Evolutionary conservation across 441 rosid genomes (phyloP).

Genomic region (Corymbia calophylla): DNA sequence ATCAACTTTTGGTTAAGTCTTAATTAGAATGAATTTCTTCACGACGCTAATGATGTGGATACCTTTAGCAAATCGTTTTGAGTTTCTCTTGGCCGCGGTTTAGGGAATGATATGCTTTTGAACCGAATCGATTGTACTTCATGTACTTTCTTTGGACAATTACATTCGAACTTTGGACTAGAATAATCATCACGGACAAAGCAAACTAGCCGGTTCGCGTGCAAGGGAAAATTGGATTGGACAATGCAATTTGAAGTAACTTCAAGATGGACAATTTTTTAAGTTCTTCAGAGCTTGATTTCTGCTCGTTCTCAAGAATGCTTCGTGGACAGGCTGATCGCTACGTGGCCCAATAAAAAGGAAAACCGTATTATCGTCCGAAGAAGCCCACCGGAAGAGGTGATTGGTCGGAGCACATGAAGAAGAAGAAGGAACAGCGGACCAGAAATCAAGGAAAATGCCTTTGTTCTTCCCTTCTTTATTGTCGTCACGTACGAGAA

Average conservation of each 20-base stretch:
- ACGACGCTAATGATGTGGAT: background rate
- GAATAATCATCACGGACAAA: background rate
- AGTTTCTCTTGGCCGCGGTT: background rate
- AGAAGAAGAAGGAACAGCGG: background rate
- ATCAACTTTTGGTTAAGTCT: background rate
- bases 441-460: background rate
- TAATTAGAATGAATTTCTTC: background rate
- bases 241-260: background rate
- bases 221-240: background rate
- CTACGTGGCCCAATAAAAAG: background rate
- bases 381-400: background rate
- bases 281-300: background rate
- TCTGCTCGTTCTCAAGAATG: background rate
- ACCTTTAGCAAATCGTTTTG: no score
- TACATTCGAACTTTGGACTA: background rate
- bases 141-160: fast-evolving
- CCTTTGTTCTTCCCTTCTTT: background rate
- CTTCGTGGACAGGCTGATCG: background rate
- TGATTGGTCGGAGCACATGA: background rate
- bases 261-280: background rate
- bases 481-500: background rate
- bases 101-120: background rate
- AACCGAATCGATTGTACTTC: background rate
- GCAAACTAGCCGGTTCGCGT: background rate
- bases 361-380: background rate